Evolutionary conservation across 495 filamentous ascomycete genomes (phyloP).

Genomic region (Tricharina praecox): DNA sequence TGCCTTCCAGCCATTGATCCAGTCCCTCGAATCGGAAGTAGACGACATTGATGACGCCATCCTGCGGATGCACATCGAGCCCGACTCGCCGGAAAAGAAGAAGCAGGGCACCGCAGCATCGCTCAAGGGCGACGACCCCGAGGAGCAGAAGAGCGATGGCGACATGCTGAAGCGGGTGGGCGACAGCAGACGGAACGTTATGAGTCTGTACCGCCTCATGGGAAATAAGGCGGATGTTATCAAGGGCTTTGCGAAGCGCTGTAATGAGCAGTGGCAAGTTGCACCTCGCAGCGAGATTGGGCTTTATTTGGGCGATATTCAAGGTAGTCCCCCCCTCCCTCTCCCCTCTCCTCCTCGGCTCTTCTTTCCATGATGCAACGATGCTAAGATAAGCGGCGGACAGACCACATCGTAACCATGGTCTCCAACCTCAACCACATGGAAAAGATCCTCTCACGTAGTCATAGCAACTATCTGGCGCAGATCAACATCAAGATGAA

Average conservation of each 20-base stretch:
- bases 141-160: slow-evolving; percentile 20
- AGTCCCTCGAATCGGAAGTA: slow-evolving; percentile 67
- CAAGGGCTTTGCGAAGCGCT: slow-evolving; percentile 90
- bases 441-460: slow-evolving; percentile 89
- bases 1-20: slow-evolving; percentile 76
- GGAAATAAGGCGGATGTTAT: slow-evolving; percentile 97
- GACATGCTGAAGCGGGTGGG: slow-evolving; percentile 75
- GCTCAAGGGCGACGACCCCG: slow-evolving; percentile 35
- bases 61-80: slow-evolving; percentile 35
- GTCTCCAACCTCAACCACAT: slow-evolving; percentile 89
- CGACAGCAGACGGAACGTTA: slow-evolving; percentile 79
- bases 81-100: slow-evolving; percentile 12
- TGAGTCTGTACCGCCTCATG: slow-evolving; percentile 77
- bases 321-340: slow-evolving; percentile 28
- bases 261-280: slow-evolving; percentile 88
- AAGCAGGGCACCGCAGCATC: slow-evolving; percentile 28
- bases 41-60: slow-evolving; percentile 90
- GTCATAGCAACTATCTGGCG: slow-evolving; percentile 91
- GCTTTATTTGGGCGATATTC: slow-evolving; percentile 87
- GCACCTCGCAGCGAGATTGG: slow-evolving; percentile 92
- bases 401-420: slow-evolving; percentile 96
- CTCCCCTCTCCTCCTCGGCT: background rate
- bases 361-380: slow-evolving; percentile 7
- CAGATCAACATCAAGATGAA: slow-evolving; percentile 73
- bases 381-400: too few relatives aligned